phyloP scores from a whole-genome alignment of 192 early-diverging fungal genomes.

The Cladochytrium replicatum region DNA sequence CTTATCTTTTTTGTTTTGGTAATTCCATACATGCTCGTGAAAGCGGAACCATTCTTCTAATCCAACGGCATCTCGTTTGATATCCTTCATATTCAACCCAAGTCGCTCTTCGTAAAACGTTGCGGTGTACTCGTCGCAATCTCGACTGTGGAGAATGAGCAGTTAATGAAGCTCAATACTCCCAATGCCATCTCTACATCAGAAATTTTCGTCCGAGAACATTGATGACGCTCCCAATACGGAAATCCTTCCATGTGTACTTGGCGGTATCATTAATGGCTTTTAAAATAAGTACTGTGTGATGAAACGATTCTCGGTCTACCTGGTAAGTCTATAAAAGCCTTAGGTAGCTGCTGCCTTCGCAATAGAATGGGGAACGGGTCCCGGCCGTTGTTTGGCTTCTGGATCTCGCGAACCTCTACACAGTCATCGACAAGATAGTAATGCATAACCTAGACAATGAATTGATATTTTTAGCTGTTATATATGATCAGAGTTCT shows the following conservation, averaged over 20 bases:
- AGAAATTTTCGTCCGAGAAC: constrained; percentile 47
- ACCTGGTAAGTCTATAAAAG: constrained; percentile 41
- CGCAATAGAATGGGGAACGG: constrained; percentile 49
- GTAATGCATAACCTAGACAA: constrained; percentile 41
- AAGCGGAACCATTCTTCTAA: too few relatives aligned
- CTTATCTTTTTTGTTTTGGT: too few relatives aligned
- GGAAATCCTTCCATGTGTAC: constrained; percentile 54
- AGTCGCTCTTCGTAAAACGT: constrained; percentile 35
- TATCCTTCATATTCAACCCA: too few relatives aligned
- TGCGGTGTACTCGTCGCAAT: constrained; percentile 54
- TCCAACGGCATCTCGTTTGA: too few relatives aligned
- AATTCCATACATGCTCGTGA: too few relatives aligned
- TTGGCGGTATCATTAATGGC: constrained; percentile 35
- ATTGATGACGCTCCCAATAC: constrained; percentile 45
- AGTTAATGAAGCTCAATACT: constrained; percentile 5
- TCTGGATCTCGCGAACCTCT: constrained; percentile 52
- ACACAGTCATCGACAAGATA: constrained; percentile 57
- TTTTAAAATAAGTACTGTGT: too few relatives aligned
- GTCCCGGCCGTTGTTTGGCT: constrained; percentile 50
- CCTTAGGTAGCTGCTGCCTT: constrained; percentile 46
- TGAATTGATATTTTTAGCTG: not conserved
- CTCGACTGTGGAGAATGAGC: constrained; percentile 26
- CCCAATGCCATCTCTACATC: too few relatives aligned
- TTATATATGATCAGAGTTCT: too few relatives aligned
- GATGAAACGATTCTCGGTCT: not conserved